phyloP scores from a whole-genome alignment of 176 grass and related monocot genomes.

The Otatea glauca region DNA sequence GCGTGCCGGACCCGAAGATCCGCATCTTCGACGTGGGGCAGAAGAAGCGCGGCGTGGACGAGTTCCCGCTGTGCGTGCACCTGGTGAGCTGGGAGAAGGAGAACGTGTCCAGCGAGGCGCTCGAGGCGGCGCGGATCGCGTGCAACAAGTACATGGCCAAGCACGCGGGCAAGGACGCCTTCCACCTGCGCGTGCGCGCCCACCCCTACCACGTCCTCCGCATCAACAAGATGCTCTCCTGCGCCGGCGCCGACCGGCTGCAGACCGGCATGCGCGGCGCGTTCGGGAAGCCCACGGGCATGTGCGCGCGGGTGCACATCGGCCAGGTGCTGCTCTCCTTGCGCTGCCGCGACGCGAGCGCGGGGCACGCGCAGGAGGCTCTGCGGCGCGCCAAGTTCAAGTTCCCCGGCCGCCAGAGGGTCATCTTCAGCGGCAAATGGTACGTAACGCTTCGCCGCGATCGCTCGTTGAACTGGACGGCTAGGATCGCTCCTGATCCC shows the following conservation, averaged over 20 bases:
- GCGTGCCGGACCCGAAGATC: conserved; percentile 60
- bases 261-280: conserved; percentile 21
- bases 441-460: too few relatives aligned
- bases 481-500: too few relatives aligned
- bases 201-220: conserved; percentile 62
- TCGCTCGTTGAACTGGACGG: too few relatives aligned
- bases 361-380: conserved; percentile 41
- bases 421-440: conserved; percentile 53
- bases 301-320: conserved; percentile 34
- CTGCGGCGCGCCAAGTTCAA: conserved; percentile 63
- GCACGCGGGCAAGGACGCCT: conserved; percentile 51
- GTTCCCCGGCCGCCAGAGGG: conserved; percentile 44
- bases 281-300: not conserved
- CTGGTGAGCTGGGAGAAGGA: conserved; percentile 66
- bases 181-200: conserved; percentile 55
- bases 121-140: conserved; percentile 61
- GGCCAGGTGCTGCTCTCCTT: conserved; percentile 37
- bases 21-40: conserved; percentile 58
- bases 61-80: conserved; percentile 58
- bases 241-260: conserved; percentile 60
- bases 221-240: conserved; percentile 74
- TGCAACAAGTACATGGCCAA: conserved; percentile 75
- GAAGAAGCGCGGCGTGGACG: conserved; percentile 59
- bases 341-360: conserved; percentile 49
- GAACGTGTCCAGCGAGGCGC: conserved; percentile 56